Conservation (phyloP, 306 rosid genomes). For the Prosopis cineraria region DNA sequence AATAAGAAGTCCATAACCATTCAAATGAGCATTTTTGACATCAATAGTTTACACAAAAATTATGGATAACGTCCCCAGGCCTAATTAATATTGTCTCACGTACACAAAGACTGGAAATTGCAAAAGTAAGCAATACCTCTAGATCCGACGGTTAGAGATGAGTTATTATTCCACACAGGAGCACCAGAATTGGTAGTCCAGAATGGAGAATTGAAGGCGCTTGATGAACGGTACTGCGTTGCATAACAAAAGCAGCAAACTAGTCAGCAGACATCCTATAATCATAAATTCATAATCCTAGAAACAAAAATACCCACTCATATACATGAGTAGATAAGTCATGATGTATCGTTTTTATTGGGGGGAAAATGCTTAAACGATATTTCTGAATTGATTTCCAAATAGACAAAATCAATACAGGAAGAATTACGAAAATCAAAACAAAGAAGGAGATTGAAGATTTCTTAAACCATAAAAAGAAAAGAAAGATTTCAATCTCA, state of each 20-base stretch:
- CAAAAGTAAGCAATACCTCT: neutral
- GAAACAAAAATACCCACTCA: neutral
- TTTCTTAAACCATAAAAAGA: neutral
- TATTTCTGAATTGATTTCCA: neutral
- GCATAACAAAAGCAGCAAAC: neutral
- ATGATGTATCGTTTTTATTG: neutral
- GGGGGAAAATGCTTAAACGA: neutral
- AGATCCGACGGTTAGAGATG: constrained; percentile 5
- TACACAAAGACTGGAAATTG: neutral
- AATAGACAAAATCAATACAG: neutral
- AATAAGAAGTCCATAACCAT: neutral
- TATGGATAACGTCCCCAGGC: neutral
- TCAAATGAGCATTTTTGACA: neutral
- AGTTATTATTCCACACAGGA: neutral
- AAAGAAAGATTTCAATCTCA: neutral
- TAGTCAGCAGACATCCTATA: neutral
- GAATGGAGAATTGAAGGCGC: constrained; percentile 13
- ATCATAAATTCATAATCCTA: neutral
- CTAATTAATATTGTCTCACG: neutral
- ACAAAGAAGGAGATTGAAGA: neutral
- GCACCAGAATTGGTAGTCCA: constrained; percentile 7
- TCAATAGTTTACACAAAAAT: neutral
- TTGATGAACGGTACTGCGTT: neutral
- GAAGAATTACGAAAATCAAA: neutral
- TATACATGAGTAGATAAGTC: too few species aligned